These are phyloP conservation scores for Candida schatavii DNA, from an alignment of 805 yeast genomes.

Conservation along the genomic window DNA sequence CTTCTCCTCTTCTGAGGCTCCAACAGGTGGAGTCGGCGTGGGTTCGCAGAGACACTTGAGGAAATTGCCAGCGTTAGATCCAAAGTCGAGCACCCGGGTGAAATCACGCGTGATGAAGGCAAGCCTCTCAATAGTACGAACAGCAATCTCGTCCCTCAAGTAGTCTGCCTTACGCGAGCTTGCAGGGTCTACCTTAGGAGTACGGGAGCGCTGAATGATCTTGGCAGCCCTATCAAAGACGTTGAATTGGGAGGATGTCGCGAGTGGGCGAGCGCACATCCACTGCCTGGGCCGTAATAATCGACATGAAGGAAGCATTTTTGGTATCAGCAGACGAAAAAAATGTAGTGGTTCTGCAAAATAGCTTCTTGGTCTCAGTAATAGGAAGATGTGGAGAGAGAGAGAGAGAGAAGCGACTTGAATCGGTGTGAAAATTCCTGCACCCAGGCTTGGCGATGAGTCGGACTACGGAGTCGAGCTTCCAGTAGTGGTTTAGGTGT, in stretches of 20 bases:
- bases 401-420: no score
- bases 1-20: conserved; percentile 34
- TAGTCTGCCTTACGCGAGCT: conserved; percentile 62
- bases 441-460: no score
- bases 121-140: conserved; percentile 69
- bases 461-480: no score
- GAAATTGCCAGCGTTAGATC: conserved; percentile 69
- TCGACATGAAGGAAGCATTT: no score
- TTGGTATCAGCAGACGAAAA: no score
- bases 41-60: conserved; percentile 38
- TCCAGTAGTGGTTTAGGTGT: no score
- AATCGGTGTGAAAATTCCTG: no score
- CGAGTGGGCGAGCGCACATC: no score
- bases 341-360: no score
- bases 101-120: conserved; percentile 69
- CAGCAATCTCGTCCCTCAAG: conserved; percentile 69
- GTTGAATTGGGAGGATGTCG: conserved; percentile 24
- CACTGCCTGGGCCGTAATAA: no score
- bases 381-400: no score
- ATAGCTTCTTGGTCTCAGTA: no score
- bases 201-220: conserved; percentile 54
- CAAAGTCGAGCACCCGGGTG: conserved; percentile 63
- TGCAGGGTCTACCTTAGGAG: conserved; percentile 43
- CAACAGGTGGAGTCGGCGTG: conserved; percentile 22
- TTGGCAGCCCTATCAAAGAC: conserved; percentile 65